Percentiles rank a stretch among this genome's conserved stretches.
phyloP scores from a whole-genome alignment of 2,329 filamentous ascomycete genomes.

The Beauveria rudraprayagi region DNA sequence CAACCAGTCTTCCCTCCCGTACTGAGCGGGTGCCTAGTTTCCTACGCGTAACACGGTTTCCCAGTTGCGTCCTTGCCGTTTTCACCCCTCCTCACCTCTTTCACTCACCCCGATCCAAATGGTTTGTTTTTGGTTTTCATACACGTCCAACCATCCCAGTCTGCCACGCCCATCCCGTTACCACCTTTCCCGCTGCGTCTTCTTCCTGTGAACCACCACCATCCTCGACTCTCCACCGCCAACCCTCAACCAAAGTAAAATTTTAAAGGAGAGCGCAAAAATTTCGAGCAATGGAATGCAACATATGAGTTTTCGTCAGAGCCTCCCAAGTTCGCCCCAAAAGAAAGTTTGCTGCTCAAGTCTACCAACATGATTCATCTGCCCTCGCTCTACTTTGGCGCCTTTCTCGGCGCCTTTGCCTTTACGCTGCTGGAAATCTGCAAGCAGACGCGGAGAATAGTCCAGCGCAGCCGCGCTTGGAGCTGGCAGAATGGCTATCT shows the following conservation, averaged over 20 bases:
- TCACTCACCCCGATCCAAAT: no score
- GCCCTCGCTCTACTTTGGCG: conserved; percentile 18
- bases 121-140: no score
- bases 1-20: background rate
- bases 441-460: conserved; percentile 17
- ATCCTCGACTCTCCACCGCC: background rate
- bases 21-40: background rate
- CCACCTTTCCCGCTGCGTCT: background rate
- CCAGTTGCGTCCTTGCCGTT: no score
- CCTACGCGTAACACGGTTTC: no score
- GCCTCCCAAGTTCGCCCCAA: no score
- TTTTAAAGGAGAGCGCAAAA: background rate
- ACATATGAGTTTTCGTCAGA: background rate
- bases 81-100: background rate
- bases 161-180: background rate
- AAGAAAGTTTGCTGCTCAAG: no score
- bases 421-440: conserved; percentile 19
- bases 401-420: conserved; percentile 21
- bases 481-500: conserved; percentile 15
- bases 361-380: conserved; percentile 13
- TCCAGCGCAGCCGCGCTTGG: conserved; percentile 14
- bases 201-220: background rate
- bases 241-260: background rate
- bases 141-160: background rate
- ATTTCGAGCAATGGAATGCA: background rate